Base-by-base conservation (phyloP, 2,329 filamentous ascomycete species). In the Lomentospora prolificans region DNA sequence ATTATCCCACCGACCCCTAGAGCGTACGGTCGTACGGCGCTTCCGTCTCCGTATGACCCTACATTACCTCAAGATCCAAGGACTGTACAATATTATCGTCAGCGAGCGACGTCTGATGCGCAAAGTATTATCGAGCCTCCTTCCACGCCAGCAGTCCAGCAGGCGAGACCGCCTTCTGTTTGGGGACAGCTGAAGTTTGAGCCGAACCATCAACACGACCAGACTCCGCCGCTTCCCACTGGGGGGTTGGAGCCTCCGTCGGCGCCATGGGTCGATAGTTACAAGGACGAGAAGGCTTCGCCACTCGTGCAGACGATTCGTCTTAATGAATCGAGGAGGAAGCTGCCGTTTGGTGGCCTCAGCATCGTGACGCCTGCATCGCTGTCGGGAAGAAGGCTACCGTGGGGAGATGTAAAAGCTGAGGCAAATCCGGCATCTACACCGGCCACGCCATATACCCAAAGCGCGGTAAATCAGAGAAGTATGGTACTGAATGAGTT, bases 111-210 rank as follows among this genome's bases (percentile, higher is more conserved):
- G 28, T 53, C 51, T 2, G 51, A 36, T 4, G 28, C 30, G 22
- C 44, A 10, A 9, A 39, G 17, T 3, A 24, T 36, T 22, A 53
- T 53, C 12, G 44, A 48, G 17, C 44, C 44, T 12, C 44, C 22
- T 10, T 12, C 44, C 4, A 17, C 19, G 22, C 44, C 44, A 5
- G 12, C 17, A 2, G 10, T 19, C 12, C 10, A 22, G 17, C 17
- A 51, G 7, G n/a, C 24, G 2, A 6, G 52, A 17, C 52, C 52
- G 9, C 52, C 52, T 30, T 54, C 52, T n/a, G 25, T 28, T 28
- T 54, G 52, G 52, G 52, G 52, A 25, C 31, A 28, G 12, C 19
- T n/a, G 14, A 54, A 54, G 27, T 54, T 54, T 30, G 52, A 54
- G 52, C 52, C 52, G 3, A 54, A 22, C 36, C 33, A 54, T 10